These are phyloP conservation scores for Thielaviopsis punctulata DNA, from an alignment of 2,329 filamentous ascomycete species.

Conservation along the genomic window DNA sequence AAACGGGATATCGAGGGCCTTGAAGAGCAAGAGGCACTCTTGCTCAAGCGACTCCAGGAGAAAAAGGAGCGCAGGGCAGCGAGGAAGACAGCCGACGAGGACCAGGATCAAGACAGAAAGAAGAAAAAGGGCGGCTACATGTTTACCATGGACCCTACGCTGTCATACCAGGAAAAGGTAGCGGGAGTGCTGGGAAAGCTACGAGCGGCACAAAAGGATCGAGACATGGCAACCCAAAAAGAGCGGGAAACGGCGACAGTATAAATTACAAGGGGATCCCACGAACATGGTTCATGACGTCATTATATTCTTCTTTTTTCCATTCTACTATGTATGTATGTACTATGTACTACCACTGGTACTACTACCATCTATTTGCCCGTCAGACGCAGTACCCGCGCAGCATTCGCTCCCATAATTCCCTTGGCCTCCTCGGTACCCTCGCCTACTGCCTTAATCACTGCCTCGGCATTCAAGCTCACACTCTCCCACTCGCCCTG, in stretches of 20 bases:
- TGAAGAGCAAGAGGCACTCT: conserved; percentile 16
- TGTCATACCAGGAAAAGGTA: conserved; percentile 13
- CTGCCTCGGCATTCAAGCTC: conserved; percentile 31
- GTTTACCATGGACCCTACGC: conserved; percentile 11
- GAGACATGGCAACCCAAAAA: conserved; percentile 16
- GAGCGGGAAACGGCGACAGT: no score
- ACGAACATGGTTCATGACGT: not conserved
- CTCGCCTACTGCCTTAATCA: conserved; percentile 32
- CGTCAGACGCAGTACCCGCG: conserved; percentile 27
- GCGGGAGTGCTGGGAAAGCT: conserved; percentile 20
- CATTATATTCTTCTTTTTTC: not conserved
- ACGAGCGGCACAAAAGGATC: conserved; percentile 22
- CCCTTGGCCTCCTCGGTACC: conserved; percentile 29
- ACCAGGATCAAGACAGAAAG: conserved; percentile 2
- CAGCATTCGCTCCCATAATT: conserved; percentile 43
- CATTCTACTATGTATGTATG: not conserved
- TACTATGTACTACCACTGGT: no score
- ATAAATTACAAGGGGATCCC: no score
- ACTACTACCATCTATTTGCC: conserved; percentile 9
- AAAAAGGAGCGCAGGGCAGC: conserved; percentile 22
- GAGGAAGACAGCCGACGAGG: conserved; percentile 15
- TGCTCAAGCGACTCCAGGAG: conserved; percentile 12
- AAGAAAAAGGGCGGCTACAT: conserved; percentile 12
- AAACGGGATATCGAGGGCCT: conserved; percentile 15
- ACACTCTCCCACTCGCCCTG: conserved; percentile 55